Evolutionary conservation across 345 rosid species (phyloP).

Genomic region (thale cress (Arabidopsis thaliana)): TAIR10.1 NC_003075.7:13327001-13327500

Average conservation of each 20-base stretch:
- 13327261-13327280: not conserved
- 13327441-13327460: not conserved
- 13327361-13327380: slow-evolving; percentile 20
- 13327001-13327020: not conserved
- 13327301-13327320: slow-evolving; percentile 6
- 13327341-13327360: not conserved
- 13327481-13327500: not conserved
- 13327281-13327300: slow-evolving; percentile 18
- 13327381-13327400: slow-evolving; percentile 22
- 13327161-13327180: not conserved
- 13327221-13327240: slow-evolving; percentile 11
- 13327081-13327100: not conserved
- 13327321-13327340: not conserved
- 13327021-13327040: slow-evolving; percentile 30
- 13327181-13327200: not conserved
- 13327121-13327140: slow-evolving; percentile 21
- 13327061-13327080: not conserved
- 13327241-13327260: not conserved
- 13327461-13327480: not conserved
- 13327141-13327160: slow-evolving; percentile 16
- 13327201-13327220: slow-evolving; percentile 22
- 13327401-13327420: not conserved
- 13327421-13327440: not conserved
- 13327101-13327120: not conserved
- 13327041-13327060: slow-evolving; percentile 15